Percentiles rank a stretch among this genome's conserved stretches.
phyloP scores from a whole-genome alignment of 805 yeast genomes.

The Candida suzukii region DNA sequence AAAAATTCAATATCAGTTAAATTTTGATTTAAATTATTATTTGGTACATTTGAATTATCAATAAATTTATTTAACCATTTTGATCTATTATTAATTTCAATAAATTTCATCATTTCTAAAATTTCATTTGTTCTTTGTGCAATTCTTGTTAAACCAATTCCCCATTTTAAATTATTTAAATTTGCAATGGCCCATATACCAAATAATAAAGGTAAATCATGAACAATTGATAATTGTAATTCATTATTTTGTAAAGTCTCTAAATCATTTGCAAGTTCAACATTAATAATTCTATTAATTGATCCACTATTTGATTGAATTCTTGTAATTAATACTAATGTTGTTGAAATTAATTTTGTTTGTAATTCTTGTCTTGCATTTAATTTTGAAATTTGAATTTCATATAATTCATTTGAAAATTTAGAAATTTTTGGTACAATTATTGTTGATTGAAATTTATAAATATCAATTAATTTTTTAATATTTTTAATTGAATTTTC shows the following conservation, averaged over 20 bases:
- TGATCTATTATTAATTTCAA: slow-evolving; percentile 46
- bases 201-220: slow-evolving; percentile 65
- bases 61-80: slow-evolving; percentile 65
- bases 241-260: slow-evolving; percentile 24
- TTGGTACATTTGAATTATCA: slow-evolving; percentile 25
- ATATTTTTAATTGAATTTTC: slow-evolving; percentile 17
- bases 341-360: slow-evolving; percentile 23
- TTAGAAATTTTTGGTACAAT: slow-evolving; percentile 26
- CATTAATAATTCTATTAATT: slow-evolving; percentile 22
- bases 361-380: slow-evolving; percentile 25
- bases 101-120: slow-evolving; percentile 46
- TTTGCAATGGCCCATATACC: slow-evolving; percentile 63
- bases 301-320: slow-evolving; percentile 31
- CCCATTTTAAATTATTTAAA: slow-evolving; percentile 55
- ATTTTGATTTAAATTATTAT: slow-evolving; percentile 20
- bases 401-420: slow-evolving; percentile 27
- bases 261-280: slow-evolving; percentile 25
- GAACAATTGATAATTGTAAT: slow-evolving; percentile 29
- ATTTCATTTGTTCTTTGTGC: slow-evolving; percentile 44
- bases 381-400: slow-evolving; percentile 30
- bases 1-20: slow-evolving; percentile 16
- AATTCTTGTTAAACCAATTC: slow-evolving; percentile 29
- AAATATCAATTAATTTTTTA: slow-evolving; percentile 12
- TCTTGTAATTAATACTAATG: slow-evolving; percentile 27
- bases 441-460: slow-evolving; percentile 11